These are phyloP conservation scores for Saccharum officinarum DNA, from an alignment of 176 grass and related monocot species.

Conservation along the genomic window DNA sequence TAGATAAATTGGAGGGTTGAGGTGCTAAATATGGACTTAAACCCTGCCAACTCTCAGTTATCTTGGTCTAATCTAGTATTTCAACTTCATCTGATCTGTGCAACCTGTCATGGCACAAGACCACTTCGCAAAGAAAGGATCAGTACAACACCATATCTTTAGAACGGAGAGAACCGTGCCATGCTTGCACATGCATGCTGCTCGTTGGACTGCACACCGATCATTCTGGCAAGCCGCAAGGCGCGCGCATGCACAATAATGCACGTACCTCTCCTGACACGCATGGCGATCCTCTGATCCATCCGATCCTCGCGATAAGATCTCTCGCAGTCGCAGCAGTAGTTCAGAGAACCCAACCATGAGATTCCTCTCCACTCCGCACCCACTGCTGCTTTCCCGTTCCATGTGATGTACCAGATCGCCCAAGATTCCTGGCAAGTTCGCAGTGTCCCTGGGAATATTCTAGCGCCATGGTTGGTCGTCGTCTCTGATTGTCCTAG, in stretches of 20 bases:
- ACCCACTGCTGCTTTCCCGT: neutral
- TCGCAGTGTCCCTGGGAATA: conserved; percentile 30
- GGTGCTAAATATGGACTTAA: neutral
- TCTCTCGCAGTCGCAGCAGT: neutral
- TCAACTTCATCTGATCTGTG: neutral
- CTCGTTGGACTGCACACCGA: neutral
- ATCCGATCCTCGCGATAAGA: conserved; percentile 40
- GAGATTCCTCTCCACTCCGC: conserved; percentile 23
- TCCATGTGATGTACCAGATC: neutral
- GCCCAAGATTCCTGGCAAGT: conserved; percentile 22
- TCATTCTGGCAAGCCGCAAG: neutral
- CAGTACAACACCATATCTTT: neutral
- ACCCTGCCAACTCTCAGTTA: neutral
- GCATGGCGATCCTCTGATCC: neutral
- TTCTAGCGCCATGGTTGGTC: conserved; percentile 3
- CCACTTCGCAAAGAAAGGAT: neutral
- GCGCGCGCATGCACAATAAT: conserved; percentile 11
- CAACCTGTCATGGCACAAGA: neutral
- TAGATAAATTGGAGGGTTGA: neutral
- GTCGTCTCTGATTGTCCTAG: conserved; percentile 17
- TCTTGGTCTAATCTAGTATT: neutral
- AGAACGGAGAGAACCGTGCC: neutral
- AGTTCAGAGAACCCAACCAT: neutral
- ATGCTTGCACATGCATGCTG: neutral
- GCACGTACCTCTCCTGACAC: conserved; percentile 27